Evolutionary conservation across 2,329 filamentous ascomycete species (phyloP).

Genomic region (Alternaria sp.): DNA sequence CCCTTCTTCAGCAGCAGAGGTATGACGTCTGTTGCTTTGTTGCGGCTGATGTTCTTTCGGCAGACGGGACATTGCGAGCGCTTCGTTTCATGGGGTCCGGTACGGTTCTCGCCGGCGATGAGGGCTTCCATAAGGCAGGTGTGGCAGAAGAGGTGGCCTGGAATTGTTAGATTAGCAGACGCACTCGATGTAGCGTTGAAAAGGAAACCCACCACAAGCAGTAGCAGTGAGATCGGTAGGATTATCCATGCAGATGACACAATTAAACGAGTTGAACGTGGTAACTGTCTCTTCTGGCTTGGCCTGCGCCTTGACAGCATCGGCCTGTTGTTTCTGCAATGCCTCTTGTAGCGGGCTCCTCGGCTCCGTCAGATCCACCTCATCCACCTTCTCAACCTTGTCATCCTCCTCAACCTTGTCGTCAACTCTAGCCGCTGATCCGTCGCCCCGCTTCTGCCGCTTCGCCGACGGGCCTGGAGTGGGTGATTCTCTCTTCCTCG

Average conservation of each 20-base stretch:
- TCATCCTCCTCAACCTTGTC: conserved; percentile 17
- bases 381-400: conserved; percentile 51
- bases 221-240: conserved; percentile 68
- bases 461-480: conserved; percentile 45
- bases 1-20: conserved; percentile 54
- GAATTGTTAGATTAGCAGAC: conserved; percentile 6
- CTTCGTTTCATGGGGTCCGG: conserved; percentile 54
- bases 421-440: conserved; percentile 11
- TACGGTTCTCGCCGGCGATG: conserved; percentile 62
- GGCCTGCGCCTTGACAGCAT: conserved; percentile 59
- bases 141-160: conserved; percentile 72
- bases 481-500: conserved; percentile 32
- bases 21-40: conserved; percentile 54
- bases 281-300: conserved; percentile 50
- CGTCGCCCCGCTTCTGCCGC: conserved; percentile 37
- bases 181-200: neutral
- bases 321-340: conserved; percentile 62
- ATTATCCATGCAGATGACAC: conserved; percentile 71
- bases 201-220: conserved; percentile 62
- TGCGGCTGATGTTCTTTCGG: conserved; percentile 55
- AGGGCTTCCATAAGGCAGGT: conserved; percentile 69
- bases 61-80: conserved; percentile 59
- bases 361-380: conserved; percentile 61
- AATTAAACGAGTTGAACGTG: conserved; percentile 61
- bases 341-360: conserved; percentile 54